Evolutionary conservation across 164 flowering plant genomes (phyloP), one percentile per base, ranked within the genome.

Genomic region (Aristolochia fimbriata): DNA sequence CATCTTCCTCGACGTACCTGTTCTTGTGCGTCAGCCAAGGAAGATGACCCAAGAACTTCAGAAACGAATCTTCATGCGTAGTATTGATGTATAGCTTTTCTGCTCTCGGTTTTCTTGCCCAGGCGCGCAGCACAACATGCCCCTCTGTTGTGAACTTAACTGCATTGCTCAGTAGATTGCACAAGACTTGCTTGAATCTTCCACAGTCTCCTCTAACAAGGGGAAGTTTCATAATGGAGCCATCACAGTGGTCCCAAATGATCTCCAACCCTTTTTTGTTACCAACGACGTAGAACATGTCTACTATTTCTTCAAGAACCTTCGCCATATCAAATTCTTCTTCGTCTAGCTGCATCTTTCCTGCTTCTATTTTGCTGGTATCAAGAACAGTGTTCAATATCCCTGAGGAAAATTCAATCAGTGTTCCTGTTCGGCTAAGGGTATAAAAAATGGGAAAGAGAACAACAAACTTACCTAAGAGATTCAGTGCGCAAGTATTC

Each of bases 301-400:
- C 94, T 46, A 77, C 95, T 1, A 76, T 78, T 19, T 88, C 91
- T 59, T 94, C 96, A 0, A 90, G 71, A 6, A 88, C 73, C 51
- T 85, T 55, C 9, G 72, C 81, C 50, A 88, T 16, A 66, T 85
- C 71, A 64, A 88, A 88, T 41, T 80, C 88, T 41, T 68, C 83
- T 60, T 83, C 87, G 15, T 77, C 83, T 3, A 93, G 73, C n/a
- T 77, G 77, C 86, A 90, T 82, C 65, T 81, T 90, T 0, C 95
- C 96, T 1, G 88, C 88, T 68, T 93, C 99, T 21, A 86, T 79
- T 67, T 87, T 94, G 70, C 91, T 88, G 24, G 74, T 73, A 63
- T 94, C 97, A 14, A 94, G 88, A 62, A 94, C 73, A n/a, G 87
- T 76, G 62, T 82, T 88, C 71, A 94, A 61, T 25, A 94, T 73